Conservation (phyloP, 2,329 filamentous ascomycete genomes). For the Macrophomina tecta region DNA sequence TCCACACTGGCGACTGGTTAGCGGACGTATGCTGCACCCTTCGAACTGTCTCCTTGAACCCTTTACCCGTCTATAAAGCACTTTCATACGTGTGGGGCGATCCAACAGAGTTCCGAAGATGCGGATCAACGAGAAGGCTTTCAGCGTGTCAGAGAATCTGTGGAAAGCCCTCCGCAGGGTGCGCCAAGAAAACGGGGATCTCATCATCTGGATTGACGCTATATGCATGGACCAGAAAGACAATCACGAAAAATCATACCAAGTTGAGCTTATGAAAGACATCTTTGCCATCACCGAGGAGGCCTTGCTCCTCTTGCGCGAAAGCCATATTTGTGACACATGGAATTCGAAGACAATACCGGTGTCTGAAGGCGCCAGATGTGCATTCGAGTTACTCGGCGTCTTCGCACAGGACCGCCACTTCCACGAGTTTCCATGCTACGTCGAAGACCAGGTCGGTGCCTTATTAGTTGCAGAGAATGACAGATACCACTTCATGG, state of each 20-base stretch:
- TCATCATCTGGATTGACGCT: constrained; percentile 38
- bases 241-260: constrained; percentile 38
- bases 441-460: neutral
- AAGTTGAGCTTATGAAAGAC: constrained; percentile 44
- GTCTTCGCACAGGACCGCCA: neutral
- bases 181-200: neutral
- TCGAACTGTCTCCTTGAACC: neutral
- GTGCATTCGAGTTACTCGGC: neutral
- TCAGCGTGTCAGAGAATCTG: neutral
- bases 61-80: neutral
- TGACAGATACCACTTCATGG: neutral
- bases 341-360: neutral
- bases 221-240: constrained; percentile 44
- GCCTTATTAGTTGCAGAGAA: neutral
- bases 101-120: neutral
- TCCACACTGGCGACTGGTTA: neutral
- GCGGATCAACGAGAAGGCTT: neutral
- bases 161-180: neutral
- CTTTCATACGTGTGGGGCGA: constrained; percentile 1
- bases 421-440: neutral
- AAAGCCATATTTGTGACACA: neutral
- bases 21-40: neutral
- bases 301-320: constrained; percentile 29
- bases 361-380: neutral
- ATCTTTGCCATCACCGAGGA: constrained; percentile 35